Percentiles rank a stretch among this genome's conserved stretches.
Evolutionary conservation across 495 filamentous ascomycete species (phyloP).

Genomic region (Xylaria nigripes): DNA sequence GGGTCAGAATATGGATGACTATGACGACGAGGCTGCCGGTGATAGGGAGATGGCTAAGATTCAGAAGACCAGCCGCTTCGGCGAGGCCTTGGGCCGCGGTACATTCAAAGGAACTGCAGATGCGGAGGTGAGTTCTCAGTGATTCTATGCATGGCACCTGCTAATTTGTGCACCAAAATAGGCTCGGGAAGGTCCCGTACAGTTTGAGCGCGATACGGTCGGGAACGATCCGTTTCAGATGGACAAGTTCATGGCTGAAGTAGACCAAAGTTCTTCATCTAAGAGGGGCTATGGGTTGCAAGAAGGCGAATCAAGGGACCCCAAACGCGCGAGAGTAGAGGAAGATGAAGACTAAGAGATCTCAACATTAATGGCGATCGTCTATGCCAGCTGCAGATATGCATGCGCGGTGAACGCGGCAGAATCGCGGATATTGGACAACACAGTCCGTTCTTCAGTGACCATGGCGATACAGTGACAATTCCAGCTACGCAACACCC

Average conservation of each 20-base stretch:
- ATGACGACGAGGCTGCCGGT: constrained; percentile 70
- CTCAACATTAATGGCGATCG: neutral
- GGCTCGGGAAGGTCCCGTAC: constrained; percentile 84
- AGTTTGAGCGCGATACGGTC: constrained; percentile 84
- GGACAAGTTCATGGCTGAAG: constrained; percentile 83
- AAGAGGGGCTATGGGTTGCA: constrained; percentile 83
- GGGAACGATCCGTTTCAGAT: constrained; percentile 79
- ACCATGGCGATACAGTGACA: too few relatives aligned
- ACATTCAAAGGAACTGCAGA: constrained; percentile 86
- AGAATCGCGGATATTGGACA: too few relatives aligned
- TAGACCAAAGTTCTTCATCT: constrained; percentile 50
- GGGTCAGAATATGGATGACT: constrained; percentile 57
- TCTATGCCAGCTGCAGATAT: neutral
- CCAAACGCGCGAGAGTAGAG: constrained; percentile 74
- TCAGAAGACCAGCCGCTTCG: constrained; percentile 69
- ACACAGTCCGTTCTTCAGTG: too few relatives aligned
- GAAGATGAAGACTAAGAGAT: constrained; percentile 50
- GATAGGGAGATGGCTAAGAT: constrained; percentile 81
- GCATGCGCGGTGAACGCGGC: too few relatives aligned
- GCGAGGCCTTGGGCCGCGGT: constrained; percentile 75
- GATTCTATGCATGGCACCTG: constrained; percentile 8
- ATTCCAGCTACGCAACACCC: too few relatives aligned
- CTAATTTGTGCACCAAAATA: constrained; percentile 29
- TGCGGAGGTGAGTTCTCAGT: constrained; percentile 57
- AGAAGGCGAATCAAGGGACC: constrained; percentile 57